phyloP scores from a whole-genome alignment of 371 early-diverging fungal species.

The Mucor saturninus region DNA sequence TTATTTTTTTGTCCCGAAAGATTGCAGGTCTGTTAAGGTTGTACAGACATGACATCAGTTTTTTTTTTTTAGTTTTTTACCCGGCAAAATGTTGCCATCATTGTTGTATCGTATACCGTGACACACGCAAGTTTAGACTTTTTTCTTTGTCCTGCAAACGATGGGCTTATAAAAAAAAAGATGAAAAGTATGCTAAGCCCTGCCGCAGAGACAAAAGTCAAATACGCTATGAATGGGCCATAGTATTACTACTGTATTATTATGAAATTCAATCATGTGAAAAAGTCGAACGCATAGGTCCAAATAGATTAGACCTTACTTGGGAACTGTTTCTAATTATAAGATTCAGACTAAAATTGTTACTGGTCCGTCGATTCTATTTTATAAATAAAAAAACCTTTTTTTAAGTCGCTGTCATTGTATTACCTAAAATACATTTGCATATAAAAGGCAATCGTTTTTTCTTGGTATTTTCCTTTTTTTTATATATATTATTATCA shows the following conservation, averaged over 20 bases:
- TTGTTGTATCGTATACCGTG: not conserved
- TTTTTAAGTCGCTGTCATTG: not conserved
- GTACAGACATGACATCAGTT: slow-evolving; percentile 4
- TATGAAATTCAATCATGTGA: not conserved
- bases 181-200: too few relatives aligned
- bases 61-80: not conserved
- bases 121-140: too few relatives aligned
- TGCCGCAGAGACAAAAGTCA: too few relatives aligned
- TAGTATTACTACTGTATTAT: too few relatives aligned
- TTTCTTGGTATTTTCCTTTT: not conserved
- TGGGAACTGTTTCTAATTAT: not conserved
- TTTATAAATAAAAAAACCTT: not conserved
- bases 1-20: too few relatives aligned
- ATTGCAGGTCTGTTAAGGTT: not conserved
- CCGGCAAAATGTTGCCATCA: not conserved
- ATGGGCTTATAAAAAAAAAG: too few relatives aligned
- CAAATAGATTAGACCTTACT: not conserved
- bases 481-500: not conserved
- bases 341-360: not conserved
- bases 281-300: not conserved
- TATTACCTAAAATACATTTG: not conserved
- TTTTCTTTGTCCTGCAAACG: too few relatives aligned
- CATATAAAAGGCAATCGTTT: not conserved
- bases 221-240: too few relatives aligned
- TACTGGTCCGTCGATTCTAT: too few relatives aligned